Conservation (phyloP, 768 basidiomycete species). For the Galerina sulciceps region DNA sequence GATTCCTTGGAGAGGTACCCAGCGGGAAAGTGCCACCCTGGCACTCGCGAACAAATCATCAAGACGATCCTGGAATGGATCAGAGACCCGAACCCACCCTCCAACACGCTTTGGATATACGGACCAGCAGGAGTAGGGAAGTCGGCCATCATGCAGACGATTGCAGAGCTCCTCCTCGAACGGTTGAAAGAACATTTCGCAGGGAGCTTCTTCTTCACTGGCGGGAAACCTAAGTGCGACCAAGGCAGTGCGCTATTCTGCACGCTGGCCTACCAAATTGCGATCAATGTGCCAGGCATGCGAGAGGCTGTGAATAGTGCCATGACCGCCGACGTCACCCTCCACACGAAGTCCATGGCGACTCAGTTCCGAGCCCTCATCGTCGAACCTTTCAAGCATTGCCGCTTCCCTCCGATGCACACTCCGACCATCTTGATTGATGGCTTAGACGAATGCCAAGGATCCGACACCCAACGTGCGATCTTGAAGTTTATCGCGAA, state of each 20-base stretch:
- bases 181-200: neutral
- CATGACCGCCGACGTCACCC: constrained; percentile 10
- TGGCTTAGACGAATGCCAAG: constrained; percentile 28
- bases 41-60: constrained; percentile 17
- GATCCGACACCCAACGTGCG: constrained; percentile 9
- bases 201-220: constrained; percentile 16
- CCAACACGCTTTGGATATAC: constrained; percentile 20
- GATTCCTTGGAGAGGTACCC: constrained; percentile 8
- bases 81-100: neutral
- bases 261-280: constrained; percentile 29
- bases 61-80: constrained; percentile 13
- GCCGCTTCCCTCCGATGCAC: neutral
- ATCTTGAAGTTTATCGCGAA: constrained; percentile 15
- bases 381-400: constrained; percentile 5
- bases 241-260: constrained; percentile 2
- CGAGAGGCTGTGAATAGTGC: constrained; percentile 3
- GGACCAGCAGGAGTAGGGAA: constrained; percentile 24
- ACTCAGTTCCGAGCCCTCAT: constrained; percentile 14
- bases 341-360: constrained; percentile 12
- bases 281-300: constrained; percentile 3
- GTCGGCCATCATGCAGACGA: constrained; percentile 21
- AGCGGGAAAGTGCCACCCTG: constrained; percentile 18
- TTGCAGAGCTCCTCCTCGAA: constrained; percentile 10
- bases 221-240: constrained; percentile 9
- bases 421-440: constrained; percentile 24